These are phyloP conservation scores for Fraxinus sp. DNA, from an alignment of 305 asterid genomes.

Conservation along the genomic window DNA sequence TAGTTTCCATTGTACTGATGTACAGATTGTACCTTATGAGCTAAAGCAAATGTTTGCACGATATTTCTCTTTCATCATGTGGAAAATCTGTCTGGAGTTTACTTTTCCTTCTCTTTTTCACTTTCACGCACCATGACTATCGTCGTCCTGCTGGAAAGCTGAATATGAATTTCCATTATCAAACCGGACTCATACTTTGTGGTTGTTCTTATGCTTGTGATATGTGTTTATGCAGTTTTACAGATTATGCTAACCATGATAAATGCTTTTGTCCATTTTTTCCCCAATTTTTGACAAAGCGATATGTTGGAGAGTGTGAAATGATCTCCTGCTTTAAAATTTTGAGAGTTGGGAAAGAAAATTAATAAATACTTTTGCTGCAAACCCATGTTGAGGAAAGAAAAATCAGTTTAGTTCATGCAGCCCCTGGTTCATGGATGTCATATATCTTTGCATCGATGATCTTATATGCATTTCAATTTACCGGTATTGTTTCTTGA, in stretches of 20 bases:
- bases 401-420: constrained; percentile 5
- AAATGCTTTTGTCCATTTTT: background rate
- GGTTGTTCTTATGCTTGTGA: constrained; percentile 9
- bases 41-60: background rate
- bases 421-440: constrained; percentile 10
- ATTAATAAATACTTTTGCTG: background rate
- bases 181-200: background rate
- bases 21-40: background rate
- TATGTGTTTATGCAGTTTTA: background rate
- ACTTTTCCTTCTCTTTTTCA: background rate
- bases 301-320: background rate
- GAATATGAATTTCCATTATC: constrained; percentile 5
- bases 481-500: background rate
- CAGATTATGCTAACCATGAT: background rate
- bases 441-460: constrained; percentile 6
- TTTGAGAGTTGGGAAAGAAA: constrained; percentile 4
- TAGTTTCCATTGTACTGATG: constrained; percentile 6
- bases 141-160: background rate
- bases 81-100: background rate
- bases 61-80: background rate
- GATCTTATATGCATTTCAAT: constrained; percentile 5
- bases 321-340: background rate
- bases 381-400: background rate
- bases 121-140: background rate
- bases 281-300: background rate